Evolutionary conservation across 257 asterid species (phyloP).

Genomic region (Linaria vulgaris): DNA sequence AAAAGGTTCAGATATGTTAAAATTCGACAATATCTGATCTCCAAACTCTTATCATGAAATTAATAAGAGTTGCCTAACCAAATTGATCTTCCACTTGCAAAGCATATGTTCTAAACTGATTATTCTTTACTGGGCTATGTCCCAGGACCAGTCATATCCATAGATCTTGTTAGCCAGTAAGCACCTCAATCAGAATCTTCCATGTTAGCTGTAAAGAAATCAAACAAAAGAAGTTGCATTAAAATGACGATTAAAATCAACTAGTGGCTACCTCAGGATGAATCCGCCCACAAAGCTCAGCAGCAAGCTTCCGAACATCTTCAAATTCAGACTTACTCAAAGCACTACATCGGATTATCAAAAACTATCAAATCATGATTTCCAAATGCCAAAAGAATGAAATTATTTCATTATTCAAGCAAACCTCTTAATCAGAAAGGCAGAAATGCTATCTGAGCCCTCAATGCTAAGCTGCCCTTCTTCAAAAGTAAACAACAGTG

Average conservation of each 20-base stretch:
- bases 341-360: constrained; percentile 48
- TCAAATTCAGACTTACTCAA: constrained; percentile 67
- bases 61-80: not conserved
- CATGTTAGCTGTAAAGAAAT: not conserved
- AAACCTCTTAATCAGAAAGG: constrained; percentile 71
- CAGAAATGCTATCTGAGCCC: constrained; percentile 56
- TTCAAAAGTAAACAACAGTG: constrained; percentile 40
- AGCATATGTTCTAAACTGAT: not conserved
- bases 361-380: constrained; percentile 20
- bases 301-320: constrained; percentile 92
- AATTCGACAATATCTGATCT: no score
- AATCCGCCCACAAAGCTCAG: constrained; percentile 91
- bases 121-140: not conserved
- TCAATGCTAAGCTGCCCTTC: constrained; percentile 31
- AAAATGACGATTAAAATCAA: constrained; percentile 17
- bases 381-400: constrained; percentile 13
- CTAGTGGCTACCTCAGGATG: constrained; percentile 63
- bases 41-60: no score
- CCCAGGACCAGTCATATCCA: not conserved
- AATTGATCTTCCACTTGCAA: not conserved
- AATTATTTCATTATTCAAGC: constrained; percentile 18
- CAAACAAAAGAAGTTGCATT: constrained; percentile 1
- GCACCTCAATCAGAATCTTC: not conserved
- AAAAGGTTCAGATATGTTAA: no score
- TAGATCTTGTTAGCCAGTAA: not conserved